Conservation (phyloP, 1,284 basidiomycete species). For the Malassezia arunalokei region DNA sequence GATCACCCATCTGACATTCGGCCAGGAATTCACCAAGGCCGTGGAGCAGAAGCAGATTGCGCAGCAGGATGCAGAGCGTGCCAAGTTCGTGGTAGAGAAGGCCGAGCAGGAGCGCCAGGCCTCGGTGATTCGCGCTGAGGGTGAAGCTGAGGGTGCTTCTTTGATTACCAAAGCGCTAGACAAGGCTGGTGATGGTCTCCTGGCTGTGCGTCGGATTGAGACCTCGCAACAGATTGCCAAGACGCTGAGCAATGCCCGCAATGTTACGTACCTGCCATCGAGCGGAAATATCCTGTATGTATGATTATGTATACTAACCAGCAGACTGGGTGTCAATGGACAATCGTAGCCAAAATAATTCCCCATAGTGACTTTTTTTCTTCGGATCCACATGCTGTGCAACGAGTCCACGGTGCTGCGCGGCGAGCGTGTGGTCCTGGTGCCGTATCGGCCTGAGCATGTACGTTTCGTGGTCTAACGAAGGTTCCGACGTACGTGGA, state of each 20-base stretch:
- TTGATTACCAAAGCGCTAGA: conserved; percentile 86
- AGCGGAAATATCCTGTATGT: conserved; percentile 44
- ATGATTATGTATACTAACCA: not conserved
- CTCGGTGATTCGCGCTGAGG: conserved; percentile 91
- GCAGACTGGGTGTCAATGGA: conserved; percentile 11
- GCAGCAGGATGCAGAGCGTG: conserved; percentile 83
- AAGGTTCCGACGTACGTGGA: conserved; percentile 55
- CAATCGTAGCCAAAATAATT: not conserved
- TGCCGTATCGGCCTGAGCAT: conserved; percentile 12
- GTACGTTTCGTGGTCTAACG: not conserved
- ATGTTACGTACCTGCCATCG: conserved; percentile 49
- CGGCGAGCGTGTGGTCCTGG: conserved; percentile 11
- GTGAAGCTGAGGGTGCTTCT: conserved; percentile 75
- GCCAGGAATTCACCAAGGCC: conserved; percentile 57
- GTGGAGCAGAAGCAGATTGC: conserved; percentile 98
- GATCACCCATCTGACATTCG: conserved; percentile 58
- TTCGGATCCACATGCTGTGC: not conserved
- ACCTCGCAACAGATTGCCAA: conserved; percentile 83
- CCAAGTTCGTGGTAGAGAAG: conserved; percentile 94
- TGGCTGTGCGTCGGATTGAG: conserved; percentile 92
- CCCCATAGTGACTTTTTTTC: not conserved
- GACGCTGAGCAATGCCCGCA: conserved; percentile 47
- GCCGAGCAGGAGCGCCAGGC: conserved; percentile 97
- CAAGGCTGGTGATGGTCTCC: conserved; percentile 87
- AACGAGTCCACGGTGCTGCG: conserved; percentile 9